These are phyloP conservation scores for Parathielavia hyrcaniae DNA, from an alignment of 495 filamentous ascomycete genomes.

Conservation along the genomic window DNA sequence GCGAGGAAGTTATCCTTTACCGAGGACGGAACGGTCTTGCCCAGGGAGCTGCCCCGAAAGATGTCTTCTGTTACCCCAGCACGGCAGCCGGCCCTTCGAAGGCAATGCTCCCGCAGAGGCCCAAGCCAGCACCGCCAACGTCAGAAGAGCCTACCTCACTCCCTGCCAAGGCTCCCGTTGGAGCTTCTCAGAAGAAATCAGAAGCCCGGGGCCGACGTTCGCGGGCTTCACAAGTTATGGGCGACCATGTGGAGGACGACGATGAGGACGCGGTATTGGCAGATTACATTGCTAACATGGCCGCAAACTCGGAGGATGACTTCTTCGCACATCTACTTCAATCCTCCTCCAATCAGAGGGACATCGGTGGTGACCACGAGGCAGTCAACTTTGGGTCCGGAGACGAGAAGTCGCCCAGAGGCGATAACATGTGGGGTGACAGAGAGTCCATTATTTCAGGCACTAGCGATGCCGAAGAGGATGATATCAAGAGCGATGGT, in stretches of 20 bases:
- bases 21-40: conserved; percentile 41
- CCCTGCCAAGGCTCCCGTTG: conserved; percentile 1
- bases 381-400: conserved; percentile 25
- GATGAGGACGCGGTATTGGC: conserved; percentile 57
- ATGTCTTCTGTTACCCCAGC: neutral
- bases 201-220: neutral
- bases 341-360: conserved; percentile 34
- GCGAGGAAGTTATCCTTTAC: conserved; percentile 64
- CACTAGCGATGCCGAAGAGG: conserved; percentile 29
- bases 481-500: conserved; percentile 32
- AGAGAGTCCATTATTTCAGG: conserved; percentile 10
- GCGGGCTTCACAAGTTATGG: conserved; percentile 6
- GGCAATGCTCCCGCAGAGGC: too few species aligned
- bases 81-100: neutral
- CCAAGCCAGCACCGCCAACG: neutral
- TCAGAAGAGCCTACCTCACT: neutral
- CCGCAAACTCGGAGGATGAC: conserved; percentile 36
- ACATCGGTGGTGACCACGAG: conserved; percentile 43
- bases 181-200: neutral
- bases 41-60: neutral
- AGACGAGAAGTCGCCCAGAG: conserved; percentile 4
- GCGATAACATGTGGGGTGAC: conserved; percentile 19
- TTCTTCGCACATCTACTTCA: conserved; percentile 18
- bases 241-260: conserved; percentile 18
- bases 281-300: conserved; percentile 76